Evolutionary conservation across 2,329 filamentous ascomycete species (phyloP), one percentile per base, ranked within the genome.

Genomic region (Capronia coronata): DNA sequence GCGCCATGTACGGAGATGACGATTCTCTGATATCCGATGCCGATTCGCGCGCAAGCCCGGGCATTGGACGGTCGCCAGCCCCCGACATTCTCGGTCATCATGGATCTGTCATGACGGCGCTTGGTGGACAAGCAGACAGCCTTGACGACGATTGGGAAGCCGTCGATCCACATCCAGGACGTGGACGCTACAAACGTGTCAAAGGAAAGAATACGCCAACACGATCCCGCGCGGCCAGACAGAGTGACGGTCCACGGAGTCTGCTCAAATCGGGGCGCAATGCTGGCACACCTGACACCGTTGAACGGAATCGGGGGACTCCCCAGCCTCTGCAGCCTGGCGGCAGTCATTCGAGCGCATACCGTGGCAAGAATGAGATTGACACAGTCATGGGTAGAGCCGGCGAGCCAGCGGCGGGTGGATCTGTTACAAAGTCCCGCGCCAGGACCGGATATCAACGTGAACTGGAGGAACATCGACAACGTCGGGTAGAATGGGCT

Each of bases 361-460:
- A 54, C 39, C 54, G 50, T 9, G 27, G 38, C 34, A 48, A 48
- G 21, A 49, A 45, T 11, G 51, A 54, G 35, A 38, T 38, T 27
- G 48, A 55, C 44, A 30, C 42, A 21, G 34, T 43, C 11, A 29
- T 30, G 39, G 54, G 62, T 65, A 41, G 59, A 62, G 1, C 65
- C 67, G 47, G 59, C 65, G 16, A 62, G 64, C 23, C 59, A 62
- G 43, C 59, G 59, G 16, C 62, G 64, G 42, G 59, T 53, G 30
- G 45, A 57, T 46, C 63, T 34, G 62, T 64, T 40, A 68, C 70
- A 43, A 70, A 72, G 10, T 68, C 71, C 11, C 67, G 72, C 14
- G 72, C 72, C 8, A 64, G 74, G 34, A 75, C 72, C 2, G 71
- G 74, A 44, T 73, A 75, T 48, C 72, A 75, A 48, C 64, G 73